These are phyloP conservation scores for Coniochaeta pulveracea DNA, from an alignment of 2,329 filamentous ascomycete species.

Conservation along the genomic window DNA sequence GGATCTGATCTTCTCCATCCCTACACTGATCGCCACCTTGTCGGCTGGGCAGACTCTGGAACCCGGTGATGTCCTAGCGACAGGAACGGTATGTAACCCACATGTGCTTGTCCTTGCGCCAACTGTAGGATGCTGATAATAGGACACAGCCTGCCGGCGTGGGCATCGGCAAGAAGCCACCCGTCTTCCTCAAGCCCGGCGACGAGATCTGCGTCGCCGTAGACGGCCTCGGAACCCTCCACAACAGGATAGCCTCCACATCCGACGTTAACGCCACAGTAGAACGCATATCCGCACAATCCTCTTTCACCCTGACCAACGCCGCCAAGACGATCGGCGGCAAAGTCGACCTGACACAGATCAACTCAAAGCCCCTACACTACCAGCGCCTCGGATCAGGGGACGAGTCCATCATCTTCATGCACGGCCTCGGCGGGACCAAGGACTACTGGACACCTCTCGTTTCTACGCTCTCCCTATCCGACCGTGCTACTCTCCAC, in stretches of 20 bases:
- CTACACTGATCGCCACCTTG: slow-evolving; percentile 26
- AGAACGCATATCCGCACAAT: slow-evolving; percentile 9
- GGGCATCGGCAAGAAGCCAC: slow-evolving; percentile 31
- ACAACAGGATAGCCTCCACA: slow-evolving; percentile 20
- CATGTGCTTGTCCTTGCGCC: not conserved
- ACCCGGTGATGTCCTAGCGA: slow-evolving; percentile 32
- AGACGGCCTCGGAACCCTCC: slow-evolving; percentile 26
- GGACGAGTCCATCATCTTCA: slow-evolving; percentile 28
- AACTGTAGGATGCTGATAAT: not conserved
- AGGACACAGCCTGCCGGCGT: slow-evolving; percentile 25
- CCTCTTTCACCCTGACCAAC: slow-evolving; percentile 7
- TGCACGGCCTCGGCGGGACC: slow-evolving; percentile 43
- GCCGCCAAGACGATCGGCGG: slow-evolving; percentile 13
- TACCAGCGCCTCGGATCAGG: slow-evolving; percentile 20
- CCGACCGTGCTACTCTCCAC: slow-evolving; percentile 21
- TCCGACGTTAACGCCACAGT: slow-evolving; percentile 16
- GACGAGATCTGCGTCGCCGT: slow-evolving; percentile 29
- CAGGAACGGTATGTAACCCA: slow-evolving; percentile 20
- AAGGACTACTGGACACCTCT: slow-evolving; percentile 32
- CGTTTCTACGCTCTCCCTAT: slow-evolving; percentile 20
- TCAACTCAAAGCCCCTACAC: slow-evolving; percentile 28
- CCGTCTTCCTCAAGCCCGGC: slow-evolving; percentile 26
- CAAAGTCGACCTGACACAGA: slow-evolving; percentile 18
- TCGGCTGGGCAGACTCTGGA: slow-evolving; percentile 30
- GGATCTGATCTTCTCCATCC: slow-evolving; percentile 33